Conservation (phyloP, 805 yeast genomes). For the Peterozyma xylosa region DNA sequence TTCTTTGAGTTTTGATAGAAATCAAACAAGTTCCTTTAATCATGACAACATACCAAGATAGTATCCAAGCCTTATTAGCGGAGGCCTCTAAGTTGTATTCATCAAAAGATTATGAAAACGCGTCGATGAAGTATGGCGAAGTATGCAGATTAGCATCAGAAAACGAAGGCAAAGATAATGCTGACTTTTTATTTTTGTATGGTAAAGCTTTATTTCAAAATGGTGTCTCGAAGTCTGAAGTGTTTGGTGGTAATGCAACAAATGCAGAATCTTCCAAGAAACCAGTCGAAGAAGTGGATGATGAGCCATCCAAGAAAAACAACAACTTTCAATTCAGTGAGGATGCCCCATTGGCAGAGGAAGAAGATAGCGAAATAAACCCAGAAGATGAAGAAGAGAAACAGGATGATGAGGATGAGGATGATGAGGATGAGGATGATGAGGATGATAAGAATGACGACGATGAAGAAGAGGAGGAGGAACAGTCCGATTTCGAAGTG, state of each 20-base stretch:
- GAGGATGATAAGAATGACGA: slow-evolving; percentile 13
- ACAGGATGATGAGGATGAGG: slow-evolving; percentile 17
- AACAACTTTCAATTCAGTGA: slow-evolving; percentile 27
- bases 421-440: slow-evolving; percentile 16
- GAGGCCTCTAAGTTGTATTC: slow-evolving; percentile 64
- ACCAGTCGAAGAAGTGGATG: slow-evolving; percentile 10
- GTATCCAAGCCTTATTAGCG: slow-evolving; percentile 40
- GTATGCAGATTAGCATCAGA: slow-evolving; percentile 56
- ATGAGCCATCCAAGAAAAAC: slow-evolving; percentile 11
- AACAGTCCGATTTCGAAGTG: slow-evolving; percentile 70
- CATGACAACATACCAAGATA: slow-evolving; percentile 24
- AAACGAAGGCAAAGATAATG: slow-evolving; percentile 55
- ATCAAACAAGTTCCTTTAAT: neutral
- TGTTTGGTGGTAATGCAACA: slow-evolving; percentile 49
- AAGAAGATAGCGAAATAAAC: slow-evolving; percentile 18
- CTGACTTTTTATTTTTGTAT: slow-evolving; percentile 65
- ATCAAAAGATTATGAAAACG: slow-evolving; percentile 55
- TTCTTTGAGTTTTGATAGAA: too few species aligned
- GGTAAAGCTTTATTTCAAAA: slow-evolving; percentile 75
- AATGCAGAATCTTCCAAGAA: slow-evolving; percentile 19
- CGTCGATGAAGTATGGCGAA: slow-evolving; percentile 62
- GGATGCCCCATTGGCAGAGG: slow-evolving; percentile 28
- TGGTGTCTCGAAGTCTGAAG: slow-evolving; percentile 69
- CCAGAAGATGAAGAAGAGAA: slow-evolving; percentile 16
- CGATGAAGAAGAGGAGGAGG: slow-evolving; percentile 27